Percentiles rank a stretch among this genome's conserved stretches.
These are phyloP conservation scores for Teunomyces tritomae DNA, from an alignment of 805 yeast genomes.

Conservation along the genomic window DNA sequence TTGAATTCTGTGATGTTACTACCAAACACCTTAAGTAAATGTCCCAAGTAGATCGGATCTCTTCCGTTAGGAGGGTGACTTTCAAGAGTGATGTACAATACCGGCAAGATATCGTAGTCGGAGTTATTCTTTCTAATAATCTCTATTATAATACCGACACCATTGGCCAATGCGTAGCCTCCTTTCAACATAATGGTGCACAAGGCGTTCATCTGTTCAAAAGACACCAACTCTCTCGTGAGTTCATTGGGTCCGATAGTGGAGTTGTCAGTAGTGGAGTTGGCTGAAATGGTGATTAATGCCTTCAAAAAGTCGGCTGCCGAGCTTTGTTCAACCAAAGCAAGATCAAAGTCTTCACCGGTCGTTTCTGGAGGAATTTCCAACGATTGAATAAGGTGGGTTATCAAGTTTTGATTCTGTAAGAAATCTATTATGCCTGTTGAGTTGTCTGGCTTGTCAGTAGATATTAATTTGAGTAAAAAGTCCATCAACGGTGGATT, in stretches of 20 bases:
- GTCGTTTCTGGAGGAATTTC: constrained; percentile 15
- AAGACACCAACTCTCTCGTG: constrained; percentile 42
- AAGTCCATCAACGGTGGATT: constrained; percentile 49
- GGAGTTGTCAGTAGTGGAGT: constrained; percentile 44
- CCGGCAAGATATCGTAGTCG: constrained; percentile 45
- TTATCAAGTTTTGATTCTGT: constrained; percentile 38
- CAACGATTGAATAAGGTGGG: constrained; percentile 33
- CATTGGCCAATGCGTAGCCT: constrained; percentile 47
- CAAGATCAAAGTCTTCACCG: constrained; percentile 13
- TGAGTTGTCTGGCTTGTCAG: constrained; percentile 46
- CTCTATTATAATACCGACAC: constrained; percentile 48
- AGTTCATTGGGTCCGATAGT: constrained; percentile 48
- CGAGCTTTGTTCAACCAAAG: constrained; percentile 35
- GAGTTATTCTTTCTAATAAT: constrained; percentile 45
- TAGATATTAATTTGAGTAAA: constrained; percentile 40
- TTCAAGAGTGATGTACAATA: constrained; percentile 42
- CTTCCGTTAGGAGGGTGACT: constrained; percentile 48
- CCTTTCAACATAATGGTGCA: constrained; percentile 43
- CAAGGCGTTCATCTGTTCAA: constrained; percentile 32
- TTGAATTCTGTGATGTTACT: constrained; percentile 36
- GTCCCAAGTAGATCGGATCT: constrained; percentile 47
- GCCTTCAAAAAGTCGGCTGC: constrained; percentile 48
- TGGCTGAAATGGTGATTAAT: constrained; percentile 44
- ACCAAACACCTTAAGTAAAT: constrained; percentile 40
- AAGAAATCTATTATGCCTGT: constrained; percentile 46